Percentiles rank a stretch among this genome's conserved stretches.
Conservation (phyloP, 202 grass and related monocot genomes). For the Panicum hallii region DNA sequence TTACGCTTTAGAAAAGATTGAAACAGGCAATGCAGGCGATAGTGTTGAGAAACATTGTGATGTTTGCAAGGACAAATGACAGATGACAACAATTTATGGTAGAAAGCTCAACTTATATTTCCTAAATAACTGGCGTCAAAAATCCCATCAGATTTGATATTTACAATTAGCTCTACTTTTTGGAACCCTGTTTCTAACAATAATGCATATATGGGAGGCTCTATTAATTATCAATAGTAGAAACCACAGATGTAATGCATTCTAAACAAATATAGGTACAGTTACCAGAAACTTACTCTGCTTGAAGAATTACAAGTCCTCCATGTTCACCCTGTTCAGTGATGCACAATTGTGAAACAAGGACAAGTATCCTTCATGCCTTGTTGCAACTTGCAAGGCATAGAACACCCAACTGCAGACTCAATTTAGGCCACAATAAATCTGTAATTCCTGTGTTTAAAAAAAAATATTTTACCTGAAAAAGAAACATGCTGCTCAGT, state of each 20-base stretch:
- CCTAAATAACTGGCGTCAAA: neutral
- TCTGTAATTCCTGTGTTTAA: neutral
- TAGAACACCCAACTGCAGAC: slow-evolving; percentile 11
- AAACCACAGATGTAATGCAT: neutral
- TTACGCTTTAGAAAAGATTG: neutral
- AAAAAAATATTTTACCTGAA: slow-evolving; percentile 9
- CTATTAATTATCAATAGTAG: neutral
- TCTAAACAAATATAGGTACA: slow-evolving; percentile 7
- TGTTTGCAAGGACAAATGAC: neutral
- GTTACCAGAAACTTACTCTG: slow-evolving; percentile 32
- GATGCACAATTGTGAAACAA: neutral
- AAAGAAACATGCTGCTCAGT: slow-evolving; percentile 1
- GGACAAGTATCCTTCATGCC: neutral
- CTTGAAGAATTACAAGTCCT: slow-evolving; percentile 3
- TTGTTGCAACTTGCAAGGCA: neutral
- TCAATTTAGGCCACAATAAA: neutral
- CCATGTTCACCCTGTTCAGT: neutral
- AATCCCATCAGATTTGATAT: slow-evolving; percentile 1
- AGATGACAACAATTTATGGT: neutral
- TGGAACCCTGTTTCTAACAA: neutral
- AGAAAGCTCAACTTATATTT: slow-evolving; percentile 21
- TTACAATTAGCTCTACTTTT: slow-evolving; percentile 1
- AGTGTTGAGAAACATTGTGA: neutral
- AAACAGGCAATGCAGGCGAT: neutral
- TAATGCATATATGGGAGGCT: neutral